Base-by-base conservation (phyloP, 2,329 filamentous ascomycete genomes). In the Cladosporium halotolerans region DNA sequence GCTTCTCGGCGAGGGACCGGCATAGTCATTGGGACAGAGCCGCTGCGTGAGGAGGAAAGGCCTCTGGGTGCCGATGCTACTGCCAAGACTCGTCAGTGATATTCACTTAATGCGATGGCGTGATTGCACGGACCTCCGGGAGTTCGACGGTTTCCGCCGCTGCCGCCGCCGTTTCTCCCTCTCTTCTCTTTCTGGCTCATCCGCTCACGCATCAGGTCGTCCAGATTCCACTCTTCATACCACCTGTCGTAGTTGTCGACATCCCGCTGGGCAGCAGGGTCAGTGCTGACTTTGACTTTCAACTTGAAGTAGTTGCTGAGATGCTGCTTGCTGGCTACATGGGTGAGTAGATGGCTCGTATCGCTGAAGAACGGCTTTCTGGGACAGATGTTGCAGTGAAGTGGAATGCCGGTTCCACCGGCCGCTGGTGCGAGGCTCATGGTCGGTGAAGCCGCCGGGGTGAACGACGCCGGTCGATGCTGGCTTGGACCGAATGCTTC, bases 261-360 rank as follows among this genome's bases (percentile, higher is more conserved):
- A 32, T 80, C 69, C 9, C 78, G 68, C 19, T 79, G 76, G n/a
- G 86, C 83, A n/a, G 73, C 73, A 4, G 57, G 48, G n/a, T 77
- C 70, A 43, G 80, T 77, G 51, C 82, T 79, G 52, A 85, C 81
- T 54, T 81, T 82, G 60, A 96, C 81, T 63, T 89, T 85, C 49
- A 89, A 79, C 64, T 89, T 89, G 73, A 91, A 95, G 63, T 88
- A 84, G 66, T 89, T 81, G 55, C 89, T 84, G 33, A 96, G 76
- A 68, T 97, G 92, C n/a, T 87, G 86, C 68, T 96, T 96, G 59
- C 91, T 96, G 55, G 87, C 83, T 57, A 96, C 82, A 67, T 97
- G 92, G 10, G 92, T 97, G 66, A 97, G 81, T 36, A 96, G 77
- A 70, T 96, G 92, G 33, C 91, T 96, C 42, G 90, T 78, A 70